Evolutionary conservation across 2,329 filamentous ascomycete genomes (phyloP), one percentile per base, ranked within the genome.

Genomic region (Chaetomium strumarium): DNA sequence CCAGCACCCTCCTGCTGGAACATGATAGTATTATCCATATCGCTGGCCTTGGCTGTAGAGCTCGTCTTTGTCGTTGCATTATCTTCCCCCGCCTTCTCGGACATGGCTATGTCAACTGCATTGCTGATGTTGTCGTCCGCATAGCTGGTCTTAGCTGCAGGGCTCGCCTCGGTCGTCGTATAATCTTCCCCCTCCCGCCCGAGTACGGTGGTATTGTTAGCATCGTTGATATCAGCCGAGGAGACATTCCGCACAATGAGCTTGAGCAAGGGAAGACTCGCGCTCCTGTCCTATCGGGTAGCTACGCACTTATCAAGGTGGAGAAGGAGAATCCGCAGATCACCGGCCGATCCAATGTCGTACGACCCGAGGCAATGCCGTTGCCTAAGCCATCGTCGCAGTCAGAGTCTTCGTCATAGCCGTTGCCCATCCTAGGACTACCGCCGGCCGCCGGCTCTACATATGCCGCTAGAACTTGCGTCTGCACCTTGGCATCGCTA

Each of bases 281-380:
- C 39, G 39, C 39, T 42, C 39, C 39, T 20, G 39, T 42, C 39
- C 39, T 42, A 42, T 42, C 39, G 39, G 39, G 39, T 42, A 42
- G 39, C 39, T 42, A 11, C 39, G 39, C 39, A 42, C 39, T 42
- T 42, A 20, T 42, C 39, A 42, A 42, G 39, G 39, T 42, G 39
- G 39, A 42, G 39, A 42, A 42, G 39, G 39, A 42, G 39, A 30
- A 42, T 20, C 19, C 39, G 17, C 14, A 42, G 39, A 30, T 42
- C 39, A 42, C 39, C 39, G 39, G 39, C 39, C 39, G 39, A 41
- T 41, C 39, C 8, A 19, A 41, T 41, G 39, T 41, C 39, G 39
- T 41, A 41, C 39, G 39, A 41, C 39, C 39, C 17, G 39, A 41
- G 39, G 39, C 39, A 16, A 41, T 24, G 39, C 39, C 39, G 39